Percentiles rank a stretch among this genome's conserved stretches.
These are phyloP conservation scores for Saxophila tyrrhenica DNA, from an alignment of 495 filamentous ascomycete genomes.

Conservation along the genomic window DNA sequence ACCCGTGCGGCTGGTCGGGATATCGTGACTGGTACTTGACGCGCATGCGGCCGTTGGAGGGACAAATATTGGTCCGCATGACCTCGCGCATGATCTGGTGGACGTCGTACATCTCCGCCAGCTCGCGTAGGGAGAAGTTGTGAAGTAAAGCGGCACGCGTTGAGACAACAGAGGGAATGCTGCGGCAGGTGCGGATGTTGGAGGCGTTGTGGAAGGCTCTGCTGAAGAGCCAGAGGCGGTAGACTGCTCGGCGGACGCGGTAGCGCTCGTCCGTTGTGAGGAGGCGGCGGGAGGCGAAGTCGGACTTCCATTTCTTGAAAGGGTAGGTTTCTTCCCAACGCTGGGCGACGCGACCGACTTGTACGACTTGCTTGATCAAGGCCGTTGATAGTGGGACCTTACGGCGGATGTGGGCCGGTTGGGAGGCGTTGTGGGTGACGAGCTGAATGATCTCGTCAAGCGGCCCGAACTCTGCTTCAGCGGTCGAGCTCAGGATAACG, in stretches of 20 bases:
- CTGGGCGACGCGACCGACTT: slow-evolving; percentile 46
- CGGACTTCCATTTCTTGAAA: slow-evolving; percentile 51
- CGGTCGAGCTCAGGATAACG: slow-evolving; percentile 39
- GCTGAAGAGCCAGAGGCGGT: slow-evolving; percentile 56
- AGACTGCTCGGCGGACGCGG: slow-evolving; percentile 54
- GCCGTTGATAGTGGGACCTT: slow-evolving; percentile 40
- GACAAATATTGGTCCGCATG: slow-evolving; percentile 45
- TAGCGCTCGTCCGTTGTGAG: slow-evolving; percentile 45
- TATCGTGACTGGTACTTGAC: slow-evolving; percentile 46
- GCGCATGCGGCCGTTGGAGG: slow-evolving; percentile 48
- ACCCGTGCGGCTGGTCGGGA: slow-evolving; percentile 36
- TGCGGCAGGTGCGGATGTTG: slow-evolving; percentile 39
- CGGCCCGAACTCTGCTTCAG: slow-evolving; percentile 50
- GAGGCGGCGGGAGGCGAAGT: slow-evolving; percentile 51
- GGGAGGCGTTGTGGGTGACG: slow-evolving; percentile 45
- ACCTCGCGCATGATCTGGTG: slow-evolving; percentile 39
- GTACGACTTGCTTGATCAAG: slow-evolving; percentile 46
- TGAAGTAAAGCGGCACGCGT: slow-evolving; percentile 45
- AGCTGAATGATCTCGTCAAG: slow-evolving; percentile 49
- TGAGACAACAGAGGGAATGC: slow-evolving; percentile 32
- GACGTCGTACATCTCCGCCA: slow-evolving; percentile 48
- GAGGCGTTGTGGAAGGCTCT: slow-evolving; percentile 43
- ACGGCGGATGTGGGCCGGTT: slow-evolving; percentile 42
- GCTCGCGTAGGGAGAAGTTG: slow-evolving; percentile 42
- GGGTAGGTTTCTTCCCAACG: slow-evolving; percentile 61